Base-by-base conservation (phyloP, 192 early-diverging fungal genomes). In the Rhizoclosmatium globosum region DNA sequence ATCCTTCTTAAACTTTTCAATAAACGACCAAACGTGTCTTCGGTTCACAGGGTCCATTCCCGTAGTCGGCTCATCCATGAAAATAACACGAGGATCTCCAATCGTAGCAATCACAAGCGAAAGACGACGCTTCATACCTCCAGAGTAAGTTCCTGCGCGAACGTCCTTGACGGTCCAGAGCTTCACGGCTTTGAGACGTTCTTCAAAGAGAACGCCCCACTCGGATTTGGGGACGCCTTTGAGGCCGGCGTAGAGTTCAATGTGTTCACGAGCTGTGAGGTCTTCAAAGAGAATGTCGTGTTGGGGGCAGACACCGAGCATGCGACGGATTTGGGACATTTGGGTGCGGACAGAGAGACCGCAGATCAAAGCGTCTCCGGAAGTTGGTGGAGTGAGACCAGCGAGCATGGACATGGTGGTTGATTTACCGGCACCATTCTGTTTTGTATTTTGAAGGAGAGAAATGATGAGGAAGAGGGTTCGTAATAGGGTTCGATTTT, bases 1-100 rank as follows among this genome's bases (percentile, higher is more conserved):
- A 43, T 90, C 88, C 57, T 85, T 79, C 82, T 94, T 94, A 81
- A 94, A 94, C 74, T 92, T 88, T 77, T 93, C 92, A 72, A 94
- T 85, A 83, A 94, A 94, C 31, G 76, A 79, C 93, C 93, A 94
- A 0, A 94, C 92, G 74, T 92, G 87, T 21, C 94, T 84, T 58
- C 93, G 88, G 80, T 94, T 94, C 56, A 94, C 89, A 0, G 94
- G 94, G 64, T 94, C 94, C 93, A 94, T 94, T 68, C 93, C 93
- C 71, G 83, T 86, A 39, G 85, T 86, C 6, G 92, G 90, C 79
- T 94, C 92, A 81, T 92, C 92, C 85, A 94, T 83, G 79, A 87
- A 85, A 21, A 93, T 85, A 68, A 94, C 90, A 60, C 82, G 79
- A 11, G 92, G 92, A 73, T 93, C 90, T 21, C 92, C 91, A 61